phyloP scores from a whole-genome alignment of 768 basidiomycete species.

The Suillus placidus region DNA sequence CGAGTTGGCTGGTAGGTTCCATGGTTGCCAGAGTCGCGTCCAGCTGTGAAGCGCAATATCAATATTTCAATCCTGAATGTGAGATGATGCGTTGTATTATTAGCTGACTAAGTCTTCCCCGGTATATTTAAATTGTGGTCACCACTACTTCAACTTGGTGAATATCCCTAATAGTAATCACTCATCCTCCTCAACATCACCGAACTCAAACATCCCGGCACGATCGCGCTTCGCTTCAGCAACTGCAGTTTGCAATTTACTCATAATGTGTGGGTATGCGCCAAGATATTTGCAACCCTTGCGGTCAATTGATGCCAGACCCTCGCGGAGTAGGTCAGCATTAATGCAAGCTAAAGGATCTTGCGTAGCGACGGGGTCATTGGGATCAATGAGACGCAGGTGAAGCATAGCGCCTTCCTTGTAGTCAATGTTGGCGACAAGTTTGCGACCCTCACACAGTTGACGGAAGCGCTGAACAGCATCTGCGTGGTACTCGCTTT shows the following conservation, averaged over 20 bases:
- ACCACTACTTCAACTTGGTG: neutral
- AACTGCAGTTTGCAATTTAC: slow-evolving; percentile 64
- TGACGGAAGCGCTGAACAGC: slow-evolving; percentile 84
- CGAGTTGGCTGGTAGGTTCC: neutral
- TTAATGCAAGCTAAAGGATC: slow-evolving; percentile 85
- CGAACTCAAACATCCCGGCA: slow-evolving; percentile 86
- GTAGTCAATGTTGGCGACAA: slow-evolving; percentile 95
- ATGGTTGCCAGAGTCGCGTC: neutral
- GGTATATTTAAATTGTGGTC: neutral
- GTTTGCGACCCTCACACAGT: slow-evolving; percentile 88
- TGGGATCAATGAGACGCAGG: slow-evolving; percentile 90
- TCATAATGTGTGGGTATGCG: slow-evolving; percentile 68
- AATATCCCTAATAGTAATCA: slow-evolving; percentile 16
- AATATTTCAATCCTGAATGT: neutral
- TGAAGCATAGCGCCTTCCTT: slow-evolving; percentile 79
- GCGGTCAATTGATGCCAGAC: slow-evolving; percentile 78
- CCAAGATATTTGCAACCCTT: slow-evolving; percentile 74
- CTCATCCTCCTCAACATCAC: slow-evolving; percentile 89
- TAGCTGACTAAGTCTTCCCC: slow-evolving; percentile 6
- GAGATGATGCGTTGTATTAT: neutral
- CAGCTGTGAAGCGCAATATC: neutral
- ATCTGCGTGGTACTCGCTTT: slow-evolving; percentile 87
- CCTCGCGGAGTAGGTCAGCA: slow-evolving; percentile 86
- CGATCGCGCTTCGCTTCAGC: slow-evolving; percentile 72
- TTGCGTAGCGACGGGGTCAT: slow-evolving; percentile 64